Conservation (phyloP, 2,329 filamentous ascomycete genomes). For the Cordyceps tenuipes region DNA sequence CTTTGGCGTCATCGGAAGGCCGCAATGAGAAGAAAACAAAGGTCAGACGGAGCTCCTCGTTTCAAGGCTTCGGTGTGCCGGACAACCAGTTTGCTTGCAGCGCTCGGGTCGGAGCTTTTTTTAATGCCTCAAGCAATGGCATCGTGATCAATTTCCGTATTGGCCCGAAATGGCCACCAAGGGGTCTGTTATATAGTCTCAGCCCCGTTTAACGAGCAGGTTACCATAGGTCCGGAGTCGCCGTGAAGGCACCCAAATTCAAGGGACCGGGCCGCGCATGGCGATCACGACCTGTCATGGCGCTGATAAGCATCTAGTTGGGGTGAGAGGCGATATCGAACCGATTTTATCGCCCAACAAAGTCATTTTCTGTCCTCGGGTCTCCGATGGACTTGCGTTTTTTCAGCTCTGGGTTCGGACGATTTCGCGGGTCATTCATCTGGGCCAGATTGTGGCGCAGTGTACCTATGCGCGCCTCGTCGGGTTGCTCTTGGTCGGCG, state of each 20-base stretch:
- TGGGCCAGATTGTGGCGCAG: not conserved
- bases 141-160: not conserved
- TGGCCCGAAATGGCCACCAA: not conserved
- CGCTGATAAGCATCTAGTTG: not conserved
- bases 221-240: not conserved
- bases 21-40: not conserved
- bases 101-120: not conserved
- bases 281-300: not conserved
- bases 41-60: not conserved
- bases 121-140: slow-evolving; percentile 5
- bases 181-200: not conserved
- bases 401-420: not conserved
- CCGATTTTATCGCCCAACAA: not conserved
- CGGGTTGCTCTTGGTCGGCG: not conserved
- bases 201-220: not conserved
- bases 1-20: not conserved
- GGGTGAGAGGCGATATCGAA: not conserved
- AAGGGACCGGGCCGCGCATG: slow-evolving; percentile 4
- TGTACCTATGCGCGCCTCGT: not conserved
- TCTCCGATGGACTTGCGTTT: not conserved
- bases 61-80: not conserved
- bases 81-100: not conserved
- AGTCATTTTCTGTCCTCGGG: not conserved
- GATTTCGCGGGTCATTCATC: not conserved
- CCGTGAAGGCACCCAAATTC: not conserved